Evolutionary conservation across 2,329 filamentous ascomycete genomes (phyloP), one percentile per base, ranked within the genome.

Genomic region (Paraphoma sp.): DNA sequence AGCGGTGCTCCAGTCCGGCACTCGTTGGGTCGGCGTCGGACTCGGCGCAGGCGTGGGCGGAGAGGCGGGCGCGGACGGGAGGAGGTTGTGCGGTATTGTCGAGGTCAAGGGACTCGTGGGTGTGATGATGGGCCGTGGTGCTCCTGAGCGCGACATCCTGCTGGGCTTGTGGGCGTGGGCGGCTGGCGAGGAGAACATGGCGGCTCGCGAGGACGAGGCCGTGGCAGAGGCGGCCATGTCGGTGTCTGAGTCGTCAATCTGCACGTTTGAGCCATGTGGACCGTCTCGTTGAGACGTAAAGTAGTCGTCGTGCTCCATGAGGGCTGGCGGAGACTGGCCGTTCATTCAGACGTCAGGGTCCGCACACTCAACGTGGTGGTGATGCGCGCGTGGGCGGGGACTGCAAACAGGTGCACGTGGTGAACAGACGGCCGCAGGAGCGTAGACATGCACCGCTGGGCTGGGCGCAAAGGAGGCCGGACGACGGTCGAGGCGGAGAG

Each of bases 1-100:
- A 17, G 89, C 88, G 59, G 87, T 87, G 71, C 88, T 91, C 90
- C 91, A 93, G 77, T 92, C 89, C 12, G 84, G 84, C n/a, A 81
- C 81, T 61, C 85, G 78, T 60, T 87, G 84, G 63, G 85, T 85
- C 18, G 87, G 87, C 14, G 86, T 88, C 5, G 87, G 87, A 71
- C 85, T 88, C 6, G 87, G 87, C 29, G 87, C 87, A 10, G 87
- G 87, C n/a, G 87, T 89, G 14, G 87, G 87, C 62, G 87, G 87
- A 47, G 86, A 89, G 11, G 86, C 84, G 17, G 87, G 86, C 51
- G 86, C 86, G 6, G 87, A 88, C 16, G 86, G 85, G 8, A 87
- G 80, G n/a, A 87, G 82, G 65, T 83, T 87, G 60, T 85, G 81
- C 33, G 86, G 84, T 59, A 87, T 82, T 17, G 78, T 79, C 38